phyloP scores from a whole-genome alignment of 805 yeast species.

The Metschnikowia lachancei region DNA sequence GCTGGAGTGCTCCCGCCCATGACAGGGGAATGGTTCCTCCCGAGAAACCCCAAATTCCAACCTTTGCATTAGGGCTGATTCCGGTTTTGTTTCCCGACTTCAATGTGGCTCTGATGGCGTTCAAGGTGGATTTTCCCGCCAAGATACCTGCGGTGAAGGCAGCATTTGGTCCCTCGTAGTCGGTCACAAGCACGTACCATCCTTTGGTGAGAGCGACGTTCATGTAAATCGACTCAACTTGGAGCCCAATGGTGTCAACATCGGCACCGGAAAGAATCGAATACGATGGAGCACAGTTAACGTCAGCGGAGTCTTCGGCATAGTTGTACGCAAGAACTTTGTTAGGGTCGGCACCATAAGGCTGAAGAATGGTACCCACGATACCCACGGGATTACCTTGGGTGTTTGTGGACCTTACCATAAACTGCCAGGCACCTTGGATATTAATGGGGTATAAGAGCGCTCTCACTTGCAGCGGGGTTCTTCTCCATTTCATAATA shows the following conservation, averaged over 20 bases:
- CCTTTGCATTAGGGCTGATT: constrained; percentile 20
- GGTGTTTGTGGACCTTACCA: constrained; percentile 23
- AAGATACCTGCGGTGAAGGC: constrained; percentile 34
- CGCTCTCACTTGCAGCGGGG: constrained; percentile 11
- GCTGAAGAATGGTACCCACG: constrained; percentile 25
- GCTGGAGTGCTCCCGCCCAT: constrained; percentile 40
- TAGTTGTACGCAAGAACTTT: constrained; percentile 23
- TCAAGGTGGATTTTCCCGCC: constrained; percentile 31
- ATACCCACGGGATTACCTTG: no score
- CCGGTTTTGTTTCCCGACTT: constrained; percentile 20
- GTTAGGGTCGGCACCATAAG: constrained; percentile 25
- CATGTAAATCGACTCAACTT: constrained; percentile 18
- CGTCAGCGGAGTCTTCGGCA: constrained; percentile 23
- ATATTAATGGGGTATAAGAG: constrained; percentile 13
- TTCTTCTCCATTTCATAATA: constrained; percentile 7
- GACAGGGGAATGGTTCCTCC: constrained; percentile 40
- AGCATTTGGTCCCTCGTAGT: constrained; percentile 34
- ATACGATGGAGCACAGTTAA: constrained; percentile 25
- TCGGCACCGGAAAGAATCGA: constrained; percentile 17
- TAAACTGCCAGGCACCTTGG: constrained; percentile 23
- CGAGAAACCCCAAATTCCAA: constrained; percentile 36
- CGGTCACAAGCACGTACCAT: constrained; percentile 34
- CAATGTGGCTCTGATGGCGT: constrained; percentile 31
- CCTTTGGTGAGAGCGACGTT: constrained; percentile 25
- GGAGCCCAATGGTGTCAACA: constrained; percentile 15